Base-by-base conservation (phyloP, 768 basidiomycete species). In the Mycena venus region DNA sequence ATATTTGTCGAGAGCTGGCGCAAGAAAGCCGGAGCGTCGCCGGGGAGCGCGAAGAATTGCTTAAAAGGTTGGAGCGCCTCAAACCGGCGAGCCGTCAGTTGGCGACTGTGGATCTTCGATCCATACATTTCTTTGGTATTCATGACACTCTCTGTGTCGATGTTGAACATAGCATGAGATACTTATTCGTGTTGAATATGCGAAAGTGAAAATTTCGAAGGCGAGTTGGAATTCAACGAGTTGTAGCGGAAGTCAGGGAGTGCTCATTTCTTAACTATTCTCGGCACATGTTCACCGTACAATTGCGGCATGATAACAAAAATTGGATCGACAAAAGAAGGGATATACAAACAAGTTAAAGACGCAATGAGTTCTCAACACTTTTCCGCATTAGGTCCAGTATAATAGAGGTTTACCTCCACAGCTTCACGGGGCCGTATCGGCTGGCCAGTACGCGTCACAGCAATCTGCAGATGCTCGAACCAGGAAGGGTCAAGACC, bases 391-490 rank as follows among this genome's bases (percentile, higher is more conserved):
- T 56, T 56, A 32, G 55, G 55, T 56, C 31, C 55, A 56, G 55
- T 56, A 59, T 59, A 59, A 36, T 59, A 59, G 56, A 34, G 56
- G 32, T 59, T 23, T 59, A 59, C 32, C 56, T 59, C 34, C 21
- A 59, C 34, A 34, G 56, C 56, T 36, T 36, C n/a, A 59, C 34
- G 56, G 9, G 56, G 32, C 34, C 59, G 59, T 40, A 61, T 34
- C 12, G 38, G 36, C 59, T 42, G 59, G 38, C 38, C 59, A 14
- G 59, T 10, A 23, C 38, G 59, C 62, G 62, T 64, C 62, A 64
- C 62, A 49, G 29, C 29, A 29, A 64, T 64, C 42, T 64, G 62
- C 42, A 64, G 47, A 64, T 64, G 62, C 44, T 64, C 62, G n/a
- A 64, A 64, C 62, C 62, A 64, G 38, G 23, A 42, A 17, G 38